Conservation (phyloP, 2,329 filamentous ascomycete species). For the Rugonectria rugulosa region DNA sequence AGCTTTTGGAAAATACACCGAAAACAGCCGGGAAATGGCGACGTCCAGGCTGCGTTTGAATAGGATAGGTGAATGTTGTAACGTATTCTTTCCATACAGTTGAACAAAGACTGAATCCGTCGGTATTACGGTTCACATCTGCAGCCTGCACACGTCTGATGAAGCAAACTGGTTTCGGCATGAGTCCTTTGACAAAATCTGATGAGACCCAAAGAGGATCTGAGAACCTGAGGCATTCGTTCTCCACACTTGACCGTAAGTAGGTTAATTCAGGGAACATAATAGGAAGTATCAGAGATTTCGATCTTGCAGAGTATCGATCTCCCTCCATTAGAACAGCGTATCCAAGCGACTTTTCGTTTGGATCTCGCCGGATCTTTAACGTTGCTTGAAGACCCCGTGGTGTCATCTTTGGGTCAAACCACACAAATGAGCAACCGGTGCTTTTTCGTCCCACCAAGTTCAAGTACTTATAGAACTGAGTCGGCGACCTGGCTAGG, state of each 20-base stretch:
- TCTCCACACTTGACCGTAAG: conserved; percentile 1
- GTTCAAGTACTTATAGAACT: conserved; percentile 2
- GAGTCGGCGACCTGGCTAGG: conserved; percentile 8
- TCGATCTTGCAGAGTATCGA: background rate
- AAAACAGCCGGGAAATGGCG: conserved; percentile 6
- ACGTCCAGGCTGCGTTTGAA: conserved; percentile 10
- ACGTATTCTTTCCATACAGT: conserved; percentile 6
- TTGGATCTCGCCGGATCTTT: conserved; percentile 8
- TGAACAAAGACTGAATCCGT: conserved; percentile 3
- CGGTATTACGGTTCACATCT: conserved; percentile 6
- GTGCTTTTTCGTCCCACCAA: background rate
- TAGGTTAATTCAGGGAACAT: conserved; percentile 1
- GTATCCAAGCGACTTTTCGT: conserved; percentile 2
- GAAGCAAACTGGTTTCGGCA: conserved; percentile 2
- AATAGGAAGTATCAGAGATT: conserved; percentile 5
- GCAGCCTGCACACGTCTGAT: conserved; percentile 8
- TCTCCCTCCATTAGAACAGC: conserved; percentile 3
- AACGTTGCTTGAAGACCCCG: conserved; percentile 7
- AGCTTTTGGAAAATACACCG: conserved; percentile 2
- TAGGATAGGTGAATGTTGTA: conserved; percentile 7
- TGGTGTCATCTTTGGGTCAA: conserved; percentile 1
- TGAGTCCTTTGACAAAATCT: background rate
- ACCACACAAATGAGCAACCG: background rate
- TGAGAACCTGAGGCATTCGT: conserved; percentile 15
- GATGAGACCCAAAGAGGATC: conserved; percentile 11